phyloP scores from a whole-genome alignment of 176 grass and related monocot genomes.

The Alopecurus myosuroides region DNA sequence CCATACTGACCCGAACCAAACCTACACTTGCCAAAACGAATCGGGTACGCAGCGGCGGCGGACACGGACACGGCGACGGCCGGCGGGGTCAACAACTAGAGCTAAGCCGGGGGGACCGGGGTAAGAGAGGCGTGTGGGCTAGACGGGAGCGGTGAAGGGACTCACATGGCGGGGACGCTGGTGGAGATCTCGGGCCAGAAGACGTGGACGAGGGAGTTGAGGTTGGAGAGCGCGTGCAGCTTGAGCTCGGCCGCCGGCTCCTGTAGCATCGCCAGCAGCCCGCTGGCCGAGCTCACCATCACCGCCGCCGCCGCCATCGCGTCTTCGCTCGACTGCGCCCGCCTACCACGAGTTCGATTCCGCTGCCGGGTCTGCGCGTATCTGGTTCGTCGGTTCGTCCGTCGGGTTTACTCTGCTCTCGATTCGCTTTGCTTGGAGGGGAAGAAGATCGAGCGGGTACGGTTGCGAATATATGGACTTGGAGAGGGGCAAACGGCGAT shows the following conservation, averaged over 20 bases:
- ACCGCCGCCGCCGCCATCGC: background rate
- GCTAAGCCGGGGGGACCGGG: background rate
- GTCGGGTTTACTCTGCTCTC: background rate
- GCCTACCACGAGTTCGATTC: background rate
- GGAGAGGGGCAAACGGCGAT: background rate
- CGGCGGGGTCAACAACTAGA: background rate
- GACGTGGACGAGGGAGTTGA: slow-evolving; percentile 19
- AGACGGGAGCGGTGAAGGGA: background rate
- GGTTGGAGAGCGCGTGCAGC: slow-evolving; percentile 11
- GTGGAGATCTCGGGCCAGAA: slow-evolving; percentile 16
- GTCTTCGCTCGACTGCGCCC: background rate
- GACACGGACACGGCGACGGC: background rate
- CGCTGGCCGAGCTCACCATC: slow-evolving; percentile 5
- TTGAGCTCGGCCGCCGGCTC: slow-evolving; percentile 19
- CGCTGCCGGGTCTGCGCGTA: background rate
- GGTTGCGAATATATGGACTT: background rate
- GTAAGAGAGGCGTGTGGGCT: background rate
- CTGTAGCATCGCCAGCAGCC: background rate
- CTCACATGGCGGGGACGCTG: slow-evolving; percentile 12
- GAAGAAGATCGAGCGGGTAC: background rate
- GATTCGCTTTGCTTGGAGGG: background rate
- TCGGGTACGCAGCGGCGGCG: background rate
- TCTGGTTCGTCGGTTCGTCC: background rate
- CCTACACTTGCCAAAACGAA: background rate
- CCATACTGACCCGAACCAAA: background rate